Evolutionary conservation across 345 rosid genomes (phyloP).

Genomic region (Ceriops zippeliana): DNA sequence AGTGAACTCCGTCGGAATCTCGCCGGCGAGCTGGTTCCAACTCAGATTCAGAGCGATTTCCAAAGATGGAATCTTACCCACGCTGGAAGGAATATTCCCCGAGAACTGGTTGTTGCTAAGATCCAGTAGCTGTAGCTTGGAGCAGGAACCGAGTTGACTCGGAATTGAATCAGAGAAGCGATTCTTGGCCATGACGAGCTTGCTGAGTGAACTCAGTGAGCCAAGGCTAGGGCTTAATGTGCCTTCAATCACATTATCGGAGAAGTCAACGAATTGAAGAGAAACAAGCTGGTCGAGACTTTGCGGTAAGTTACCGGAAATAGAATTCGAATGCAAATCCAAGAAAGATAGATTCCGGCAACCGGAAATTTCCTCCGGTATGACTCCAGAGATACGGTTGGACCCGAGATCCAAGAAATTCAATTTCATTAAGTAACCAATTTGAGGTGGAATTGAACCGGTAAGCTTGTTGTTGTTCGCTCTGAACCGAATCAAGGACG

Average conservation of each 20-base stretch:
- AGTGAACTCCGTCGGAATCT: conserved; percentile 53
- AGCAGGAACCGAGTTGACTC: conserved; percentile 56
- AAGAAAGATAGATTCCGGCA: conserved; percentile 67
- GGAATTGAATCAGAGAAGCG: conserved; percentile 65
- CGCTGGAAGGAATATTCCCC: conserved; percentile 57
- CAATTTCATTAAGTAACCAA: conserved; percentile 55
- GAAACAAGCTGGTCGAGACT: conserved; percentile 43
- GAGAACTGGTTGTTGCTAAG: conserved; percentile 57
- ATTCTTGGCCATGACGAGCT: conserved; percentile 63
- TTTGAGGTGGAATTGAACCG: conserved; percentile 55
- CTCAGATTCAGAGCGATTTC: conserved; percentile 82
- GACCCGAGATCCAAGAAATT: conserved; percentile 70
- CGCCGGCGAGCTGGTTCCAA: conserved; percentile 58
- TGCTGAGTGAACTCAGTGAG: conserved; percentile 54
- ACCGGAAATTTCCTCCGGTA: conserved; percentile 55
- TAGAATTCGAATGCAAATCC: conserved; percentile 73
- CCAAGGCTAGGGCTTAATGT: conserved; percentile 55
- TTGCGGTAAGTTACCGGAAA: conserved; percentile 56
- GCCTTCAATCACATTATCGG: conserved; percentile 59
- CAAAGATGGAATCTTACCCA: conserved; percentile 63
- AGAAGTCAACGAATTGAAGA: conserved; percentile 61
- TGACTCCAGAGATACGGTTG: conserved; percentile 55
- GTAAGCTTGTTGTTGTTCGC: conserved; percentile 52
- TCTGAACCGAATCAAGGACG: conserved; percentile 60
- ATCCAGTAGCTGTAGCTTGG: conserved; percentile 68